Conservation (phyloP, 2,329 filamentous ascomycete genomes). For the Calycina herbarum region DNA sequence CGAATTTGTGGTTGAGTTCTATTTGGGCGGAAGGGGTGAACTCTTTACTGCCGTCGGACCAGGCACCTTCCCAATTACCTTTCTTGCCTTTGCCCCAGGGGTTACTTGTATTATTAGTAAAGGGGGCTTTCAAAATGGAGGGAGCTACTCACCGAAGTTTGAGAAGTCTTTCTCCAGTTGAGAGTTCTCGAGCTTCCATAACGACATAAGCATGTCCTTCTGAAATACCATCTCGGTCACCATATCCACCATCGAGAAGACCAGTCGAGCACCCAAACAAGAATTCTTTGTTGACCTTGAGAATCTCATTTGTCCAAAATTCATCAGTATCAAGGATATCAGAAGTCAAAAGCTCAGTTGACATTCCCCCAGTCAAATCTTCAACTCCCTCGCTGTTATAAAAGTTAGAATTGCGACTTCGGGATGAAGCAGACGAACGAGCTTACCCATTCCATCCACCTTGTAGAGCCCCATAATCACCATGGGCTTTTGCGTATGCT, state of each 20-base stretch:
- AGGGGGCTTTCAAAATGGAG: too few species aligned
- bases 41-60: constrained; percentile 59
- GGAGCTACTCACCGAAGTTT: constrained; percentile 45
- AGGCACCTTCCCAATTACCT: constrained; percentile 59
- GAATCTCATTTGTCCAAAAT: constrained; percentile 82
- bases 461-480: constrained; percentile 73
- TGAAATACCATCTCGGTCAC: constrained; percentile 57
- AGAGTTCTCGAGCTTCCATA: constrained; percentile 56
- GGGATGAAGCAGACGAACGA: not conserved
- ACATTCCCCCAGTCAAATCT: constrained; percentile 67
- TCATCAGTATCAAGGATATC: constrained; percentile 76
- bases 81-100: constrained; percentile 53
- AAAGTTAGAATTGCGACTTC: constrained; percentile 11
- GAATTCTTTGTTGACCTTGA: constrained; percentile 79
- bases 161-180: constrained; percentile 54
- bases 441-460: constrained; percentile 59
- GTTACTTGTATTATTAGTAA: constrained; percentile 39
- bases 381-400: constrained; percentile 49
- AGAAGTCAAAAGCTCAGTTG: constrained; percentile 67
- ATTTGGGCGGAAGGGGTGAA: constrained; percentile 59
- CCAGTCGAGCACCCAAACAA: constrained; percentile 70
- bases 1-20: constrained; percentile 59
- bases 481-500: constrained; percentile 81
- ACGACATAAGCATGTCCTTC: constrained; percentile 61
- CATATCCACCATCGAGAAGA: constrained; percentile 62